Percentiles rank a stretch among this genome's conserved stretches.
phyloP scores from a whole-genome alignment of 768 basidiomycete genomes.

The Naganishia vaughanmartiniae region DNA sequence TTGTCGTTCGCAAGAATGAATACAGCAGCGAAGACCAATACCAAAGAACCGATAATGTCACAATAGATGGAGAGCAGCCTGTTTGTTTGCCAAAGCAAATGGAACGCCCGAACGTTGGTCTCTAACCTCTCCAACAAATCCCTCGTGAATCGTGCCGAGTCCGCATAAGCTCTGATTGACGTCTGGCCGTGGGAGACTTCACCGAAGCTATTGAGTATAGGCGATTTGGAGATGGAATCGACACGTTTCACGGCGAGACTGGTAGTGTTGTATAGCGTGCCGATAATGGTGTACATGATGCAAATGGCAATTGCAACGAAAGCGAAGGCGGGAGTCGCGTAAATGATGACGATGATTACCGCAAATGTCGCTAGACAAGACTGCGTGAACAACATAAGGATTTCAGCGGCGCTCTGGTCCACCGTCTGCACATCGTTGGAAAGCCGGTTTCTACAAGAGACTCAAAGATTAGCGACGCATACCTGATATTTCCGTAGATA shows the following conservation, averaged over 20 bases:
- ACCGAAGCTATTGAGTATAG: constrained; percentile 53
- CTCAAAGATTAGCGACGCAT: not conserved
- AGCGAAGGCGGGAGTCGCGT: constrained; percentile 51
- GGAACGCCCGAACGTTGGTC: constrained; percentile 54
- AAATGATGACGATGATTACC: constrained; percentile 49
- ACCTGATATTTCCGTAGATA: not conserved
- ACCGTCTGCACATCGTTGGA: constrained; percentile 78
- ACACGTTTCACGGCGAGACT: constrained; percentile 55
- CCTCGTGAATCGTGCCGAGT: constrained; percentile 52
- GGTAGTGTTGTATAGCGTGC: constrained; percentile 52
- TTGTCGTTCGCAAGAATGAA: constrained; percentile 48
- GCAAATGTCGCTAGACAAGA: constrained; percentile 44
- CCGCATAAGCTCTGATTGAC: constrained; percentile 54
- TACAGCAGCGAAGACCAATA: constrained; percentile 50
- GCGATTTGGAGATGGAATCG: constrained; percentile 45
- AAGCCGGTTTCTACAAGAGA: constrained; percentile 61
- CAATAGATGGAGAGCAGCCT: constrained; percentile 48
- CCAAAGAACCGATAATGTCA: constrained; percentile 52
- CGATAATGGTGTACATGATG: constrained; percentile 49
- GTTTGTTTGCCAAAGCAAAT: constrained; percentile 53
- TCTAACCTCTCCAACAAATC: constrained; percentile 51
- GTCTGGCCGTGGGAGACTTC: constrained; percentile 53
- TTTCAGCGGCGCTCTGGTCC: constrained; percentile 55
- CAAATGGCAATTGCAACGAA: constrained; percentile 47
- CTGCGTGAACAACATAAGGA: constrained; percentile 30